These are phyloP conservation scores for Arthrobotrys entomopaga DNA, from an alignment of 2,329 filamentous ascomycete species.

Conservation along the genomic window DNA sequence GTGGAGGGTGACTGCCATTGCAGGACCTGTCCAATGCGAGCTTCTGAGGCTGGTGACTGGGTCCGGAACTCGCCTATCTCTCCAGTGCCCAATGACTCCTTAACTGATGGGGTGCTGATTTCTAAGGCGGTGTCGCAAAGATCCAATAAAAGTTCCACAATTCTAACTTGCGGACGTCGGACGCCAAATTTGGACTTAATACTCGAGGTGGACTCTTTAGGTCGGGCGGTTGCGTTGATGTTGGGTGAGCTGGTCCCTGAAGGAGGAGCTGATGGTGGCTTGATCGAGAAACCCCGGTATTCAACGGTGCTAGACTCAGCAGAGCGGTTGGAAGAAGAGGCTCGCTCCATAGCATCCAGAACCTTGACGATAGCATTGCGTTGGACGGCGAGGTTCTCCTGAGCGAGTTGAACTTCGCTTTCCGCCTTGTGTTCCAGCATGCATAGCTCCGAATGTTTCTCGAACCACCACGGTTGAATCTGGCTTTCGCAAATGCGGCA, in stretches of 20 bases:
- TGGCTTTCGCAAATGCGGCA: conserved; percentile 98
- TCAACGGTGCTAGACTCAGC: conserved; percentile 60
- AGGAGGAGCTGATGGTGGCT: conserved; percentile 73
- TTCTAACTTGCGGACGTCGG: conserved; percentile 85
- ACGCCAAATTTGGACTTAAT: conserved; percentile 78
- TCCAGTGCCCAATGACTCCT: conserved; percentile 75
- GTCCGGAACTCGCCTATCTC: conserved; percentile 82
- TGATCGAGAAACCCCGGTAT: conserved; percentile 72
- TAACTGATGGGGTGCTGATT: conserved; percentile 92
- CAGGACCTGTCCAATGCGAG: conserved; percentile 88
- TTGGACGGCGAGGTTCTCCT: conserved; percentile 91
- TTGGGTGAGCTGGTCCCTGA: conserved; percentile 71
- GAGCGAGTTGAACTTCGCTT: conserved; percentile 96
- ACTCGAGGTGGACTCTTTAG: conserved; percentile 63
- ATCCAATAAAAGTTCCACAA: conserved; percentile 93
- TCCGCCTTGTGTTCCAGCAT: conserved; percentile 95
- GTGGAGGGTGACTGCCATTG: conserved; percentile 96
- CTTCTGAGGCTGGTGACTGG: conserved; percentile 95
- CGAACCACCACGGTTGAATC: conserved; percentile 99
- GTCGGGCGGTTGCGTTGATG: conserved; percentile 67
- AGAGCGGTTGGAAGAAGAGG: conserved; percentile 69
- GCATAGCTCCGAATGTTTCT: conserved; percentile 97
- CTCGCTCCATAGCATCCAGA: conserved; percentile 86
- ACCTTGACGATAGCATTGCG: conserved; percentile 94
- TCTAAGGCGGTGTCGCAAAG: conserved; percentile 95